Conservation (phyloP, 139 green algal genomes). For the Diplosphaera chodatii region DNA sequence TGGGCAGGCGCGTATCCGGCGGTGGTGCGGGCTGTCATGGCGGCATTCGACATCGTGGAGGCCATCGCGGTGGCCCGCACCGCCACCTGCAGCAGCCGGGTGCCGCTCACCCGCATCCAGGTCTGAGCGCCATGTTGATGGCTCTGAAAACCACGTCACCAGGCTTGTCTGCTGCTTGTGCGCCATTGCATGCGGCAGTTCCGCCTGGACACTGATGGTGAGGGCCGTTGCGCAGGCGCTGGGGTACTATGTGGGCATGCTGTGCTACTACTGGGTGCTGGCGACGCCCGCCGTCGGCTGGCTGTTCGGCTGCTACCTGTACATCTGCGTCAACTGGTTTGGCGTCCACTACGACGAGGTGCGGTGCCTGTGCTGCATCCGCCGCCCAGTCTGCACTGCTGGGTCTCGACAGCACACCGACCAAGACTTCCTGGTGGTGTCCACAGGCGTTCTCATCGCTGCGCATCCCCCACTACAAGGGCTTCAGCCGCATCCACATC, state of each 20-base stretch:
- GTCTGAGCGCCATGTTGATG: too few species aligned
- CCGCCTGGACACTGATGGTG: too few species aligned
- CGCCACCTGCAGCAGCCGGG: constrained; percentile 46
- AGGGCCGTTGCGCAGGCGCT: constrained; percentile 40
- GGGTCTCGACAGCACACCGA: too few species aligned
- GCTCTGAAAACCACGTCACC: background rate
- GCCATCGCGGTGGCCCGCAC: constrained; percentile 64
- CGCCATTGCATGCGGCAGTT: background rate
- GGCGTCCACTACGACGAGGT: constrained; percentile 80
- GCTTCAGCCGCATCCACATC: constrained; percentile 74
- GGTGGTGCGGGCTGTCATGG: constrained; percentile 64
- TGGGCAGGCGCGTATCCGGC: constrained; percentile 57
- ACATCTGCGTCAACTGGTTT: constrained; percentile 64
- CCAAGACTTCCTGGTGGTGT: too few species aligned
- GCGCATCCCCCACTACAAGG: constrained; percentile 69
- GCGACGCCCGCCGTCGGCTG: constrained; percentile 73
- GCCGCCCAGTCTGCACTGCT: background rate
- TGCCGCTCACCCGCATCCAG: constrained; percentile 53
- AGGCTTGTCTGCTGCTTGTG: too few species aligned
- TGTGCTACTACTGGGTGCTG: constrained; percentile 88
- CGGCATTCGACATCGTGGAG: constrained; percentile 76
- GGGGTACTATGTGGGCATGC: constrained; percentile 74
- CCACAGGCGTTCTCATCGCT: constrained; percentile 63
- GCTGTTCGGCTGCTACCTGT: constrained; percentile 84
- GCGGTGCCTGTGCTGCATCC: background rate